These are phyloP conservation scores for Silene noctiflora DNA, from an alignment of 179 eudicot species.

Conservation along the genomic window DNA sequence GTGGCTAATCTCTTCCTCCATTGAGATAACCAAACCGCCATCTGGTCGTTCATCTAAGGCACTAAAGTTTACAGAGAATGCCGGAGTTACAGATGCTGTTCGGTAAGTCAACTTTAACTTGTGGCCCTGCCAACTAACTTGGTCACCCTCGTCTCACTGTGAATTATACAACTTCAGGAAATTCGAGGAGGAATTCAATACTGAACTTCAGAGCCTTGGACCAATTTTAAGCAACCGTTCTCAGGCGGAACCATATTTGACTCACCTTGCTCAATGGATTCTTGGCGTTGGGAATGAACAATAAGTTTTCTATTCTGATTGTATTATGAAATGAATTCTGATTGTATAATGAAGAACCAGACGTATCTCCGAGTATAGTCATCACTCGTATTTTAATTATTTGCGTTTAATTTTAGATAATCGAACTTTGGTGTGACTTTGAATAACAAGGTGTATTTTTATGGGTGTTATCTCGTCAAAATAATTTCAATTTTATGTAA, in stretches of 20 bases:
- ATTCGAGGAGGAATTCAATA: slow-evolving; percentile 74
- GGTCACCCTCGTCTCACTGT: slow-evolving; percentile 1
- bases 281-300: slow-evolving; percentile 74
- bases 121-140: neutral
- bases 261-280: slow-evolving; percentile 95
- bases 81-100: slow-evolving; percentile 52
- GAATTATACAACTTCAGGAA: slow-evolving; percentile 47
- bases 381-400: neutral
- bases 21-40: slow-evolving; percentile 38
- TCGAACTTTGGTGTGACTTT: too few species aligned
- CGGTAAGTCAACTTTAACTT: slow-evolving; percentile 42
- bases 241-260: slow-evolving; percentile 85
- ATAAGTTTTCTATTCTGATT: neutral
- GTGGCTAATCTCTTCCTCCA: slow-evolving; percentile 65
- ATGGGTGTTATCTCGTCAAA: too few species aligned
- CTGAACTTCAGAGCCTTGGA: slow-evolving; percentile 81
- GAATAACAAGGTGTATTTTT: too few species aligned
- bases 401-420: too few species aligned
- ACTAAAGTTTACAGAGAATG: slow-evolving; percentile 39
- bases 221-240: slow-evolving; percentile 83
- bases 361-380: neutral
- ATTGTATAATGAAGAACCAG: neutral
- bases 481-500: too few species aligned
- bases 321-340: neutral
- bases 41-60: slow-evolving; percentile 33